Conservation (phyloP, 805 yeast species). For the Yamadazyma ubonensis region DNA sequence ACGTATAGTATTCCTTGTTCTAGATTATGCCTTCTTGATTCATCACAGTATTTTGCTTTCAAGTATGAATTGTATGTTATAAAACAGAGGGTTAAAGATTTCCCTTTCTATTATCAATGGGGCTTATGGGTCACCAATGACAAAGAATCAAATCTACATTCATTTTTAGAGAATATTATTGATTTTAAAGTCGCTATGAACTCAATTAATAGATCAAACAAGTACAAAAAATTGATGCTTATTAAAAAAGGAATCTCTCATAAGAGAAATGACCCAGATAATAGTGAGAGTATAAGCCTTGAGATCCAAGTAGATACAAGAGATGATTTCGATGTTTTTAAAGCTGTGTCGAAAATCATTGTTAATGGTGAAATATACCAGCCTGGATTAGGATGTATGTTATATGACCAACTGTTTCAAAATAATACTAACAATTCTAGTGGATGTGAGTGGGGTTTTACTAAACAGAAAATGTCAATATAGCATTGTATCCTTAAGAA, state of each 20-base stretch:
- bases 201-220: not conserved
- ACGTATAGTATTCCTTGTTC: conserved; percentile 16
- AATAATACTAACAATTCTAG: conserved; percentile 12
- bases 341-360: conserved; percentile 11
- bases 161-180: conserved; percentile 3
- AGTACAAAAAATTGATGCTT: conserved; percentile 14
- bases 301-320: conserved; percentile 18
- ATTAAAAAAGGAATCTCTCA: conserved; percentile 18
- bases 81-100: conserved; percentile 12
- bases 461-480: conserved; percentile 13
- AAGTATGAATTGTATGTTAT: conserved; percentile 15
- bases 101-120: conserved; percentile 22
- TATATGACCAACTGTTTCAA: not conserved
- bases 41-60: conserved; percentile 12
- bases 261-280: conserved; percentile 14
- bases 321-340: conserved; percentile 13
- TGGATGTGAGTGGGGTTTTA: conserved; percentile 18
- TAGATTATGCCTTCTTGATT: conserved; percentile 17
- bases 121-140: not conserved
- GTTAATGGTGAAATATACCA: conserved; percentile 11
- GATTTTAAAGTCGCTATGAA: conserved; percentile 7
- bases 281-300: conserved; percentile 18
- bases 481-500: conserved; percentile 19
- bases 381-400: conserved; percentile 9
- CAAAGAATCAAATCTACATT: not conserved